Base-by-base conservation (phyloP, 768 basidiomycete genomes). In the Calocybe indica region DNA sequence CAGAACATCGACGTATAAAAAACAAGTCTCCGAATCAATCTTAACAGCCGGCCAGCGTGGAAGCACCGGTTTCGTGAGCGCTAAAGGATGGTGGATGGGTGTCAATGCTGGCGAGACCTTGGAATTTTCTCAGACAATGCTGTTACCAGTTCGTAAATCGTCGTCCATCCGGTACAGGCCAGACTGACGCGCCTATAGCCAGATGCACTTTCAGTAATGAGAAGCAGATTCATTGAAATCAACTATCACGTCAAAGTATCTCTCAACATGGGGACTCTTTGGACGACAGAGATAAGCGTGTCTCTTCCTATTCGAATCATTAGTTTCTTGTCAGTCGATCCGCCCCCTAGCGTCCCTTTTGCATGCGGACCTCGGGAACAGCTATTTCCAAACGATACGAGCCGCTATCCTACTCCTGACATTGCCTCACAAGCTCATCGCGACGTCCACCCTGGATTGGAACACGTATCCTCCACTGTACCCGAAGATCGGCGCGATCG, bases 41-140 rank as follows among this genome's bases (percentile, higher is more conserved):
- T 71, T 95, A 28, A 79, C 83, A 54, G 80, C 83, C 60, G 80
- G 83, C 5, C 78, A 84, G 42, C 73, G 74, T 36, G 78, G 76
- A 28, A 64, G 79, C 6, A 76, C 77, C 52, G 86, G 87, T 2
- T 76, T 81, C 58, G 87, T 85, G 7, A 91, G 86, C 37, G 86
- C 82, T 15, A 84, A 82, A 56, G 92, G 92, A 1, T 95, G 90
- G 87, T 95, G 92, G 92, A 73, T 80, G 5, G 93, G 93, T 6
- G 81, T 94, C 5, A 65, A 70, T 10, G 69, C 85, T 3, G 79
- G 80, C 1, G 79, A 83, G 52, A 69, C 71, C 5, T 66, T 73
- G 7, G 73, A 80, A 13, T 89, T 92, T 62, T 74, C 75, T 11
- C 83, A 90, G 58, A 80, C 74, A 45, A 72, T 96, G 6, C 58